Evolutionary conservation across 768 basidiomycete species (phyloP).

Genomic region (Wakefieldia striispora): DNA sequence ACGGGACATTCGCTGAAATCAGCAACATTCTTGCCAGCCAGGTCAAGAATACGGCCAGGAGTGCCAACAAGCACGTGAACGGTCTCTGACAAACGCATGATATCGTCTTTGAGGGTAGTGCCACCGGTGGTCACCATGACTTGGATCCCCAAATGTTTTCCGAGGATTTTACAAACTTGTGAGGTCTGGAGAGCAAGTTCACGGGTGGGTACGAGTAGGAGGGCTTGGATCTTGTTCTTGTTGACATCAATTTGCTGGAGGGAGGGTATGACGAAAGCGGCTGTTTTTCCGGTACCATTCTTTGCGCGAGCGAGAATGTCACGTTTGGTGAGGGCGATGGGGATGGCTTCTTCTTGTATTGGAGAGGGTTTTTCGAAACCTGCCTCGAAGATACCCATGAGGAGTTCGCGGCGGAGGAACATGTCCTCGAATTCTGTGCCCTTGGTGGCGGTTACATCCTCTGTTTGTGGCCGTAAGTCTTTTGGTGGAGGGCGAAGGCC

Average conservation of each 20-base stretch:
- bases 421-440: conserved; percentile 97
- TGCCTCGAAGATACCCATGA: conserved; percentile 99
- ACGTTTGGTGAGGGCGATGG: conserved; percentile 87
- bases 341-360: conserved; percentile 99
- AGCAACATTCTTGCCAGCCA: conserved; percentile 90
- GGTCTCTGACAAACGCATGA: conserved; percentile 81
- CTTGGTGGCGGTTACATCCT: conserved; percentile 93
- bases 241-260: conserved; percentile 87
- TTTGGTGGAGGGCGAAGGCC: conserved; percentile 84
- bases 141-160: conserved; percentile 92
- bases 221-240: conserved; percentile 89
- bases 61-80: conserved; percentile 98
- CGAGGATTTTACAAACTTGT: conserved; percentile 97
- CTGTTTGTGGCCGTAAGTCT: conserved; percentile 92
- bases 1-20: conserved; percentile 93
- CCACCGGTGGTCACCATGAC: conserved; percentile 99
- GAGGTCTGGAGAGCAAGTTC: conserved; percentile 97
- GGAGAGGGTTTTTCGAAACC: conserved; percentile 96
- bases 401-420: conserved; percentile 86
- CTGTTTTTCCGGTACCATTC: conserved; percentile 97
- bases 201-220: conserved; percentile 97
- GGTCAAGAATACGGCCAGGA: conserved; percentile 92
- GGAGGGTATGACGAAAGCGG: conserved; percentile 97
- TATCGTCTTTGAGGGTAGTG: conserved; percentile 97
- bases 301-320: conserved; percentile 95